Evolutionary conservation across 169 alveolate genomes (phyloP).

Genomic region (Plasmodium fragile): DNA sequence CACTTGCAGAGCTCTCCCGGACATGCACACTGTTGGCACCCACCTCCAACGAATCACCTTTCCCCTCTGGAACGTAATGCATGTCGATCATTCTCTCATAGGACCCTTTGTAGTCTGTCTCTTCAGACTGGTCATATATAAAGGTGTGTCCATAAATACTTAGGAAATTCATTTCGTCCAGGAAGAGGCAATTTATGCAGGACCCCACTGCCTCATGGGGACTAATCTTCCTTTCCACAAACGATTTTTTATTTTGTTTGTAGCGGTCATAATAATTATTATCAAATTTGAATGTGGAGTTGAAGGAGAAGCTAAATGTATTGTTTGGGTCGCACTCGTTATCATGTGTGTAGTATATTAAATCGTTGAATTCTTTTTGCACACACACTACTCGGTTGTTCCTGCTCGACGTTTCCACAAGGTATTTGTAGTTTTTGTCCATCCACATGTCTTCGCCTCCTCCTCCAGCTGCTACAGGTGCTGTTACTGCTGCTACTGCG

Average conservation of each 20-base stretch:
- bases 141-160: conserved; percentile 75
- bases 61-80: background rate
- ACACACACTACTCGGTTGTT: conserved; percentile 62
- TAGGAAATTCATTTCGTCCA: conserved; percentile 70
- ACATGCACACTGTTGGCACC: background rate
- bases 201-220: conserved; percentile 70
- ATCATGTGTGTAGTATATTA: conserved; percentile 52
- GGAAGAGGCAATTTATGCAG: conserved; percentile 59
- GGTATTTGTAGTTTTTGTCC: conserved; percentile 36
- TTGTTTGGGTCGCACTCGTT: conserved; percentile 71
- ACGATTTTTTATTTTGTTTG: conserved; percentile 49
- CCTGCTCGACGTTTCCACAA: conserved; percentile 39
- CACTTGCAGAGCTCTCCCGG: background rate
- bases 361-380: conserved; percentile 57
- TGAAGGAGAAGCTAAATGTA: conserved; percentile 72
- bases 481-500: background rate
- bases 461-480: background rate
- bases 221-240: conserved; percentile 34
- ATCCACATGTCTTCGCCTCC: background rate
- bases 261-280: conserved; percentile 16
- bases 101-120: conserved; percentile 6
- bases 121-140: conserved; percentile 56
- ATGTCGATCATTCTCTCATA: conserved; percentile 44
- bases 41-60: background rate
- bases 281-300: conserved; percentile 72